phyloP scores from a whole-genome alignment of 192 early-diverging fungal species.

The Diversispora epigaea region DNA sequence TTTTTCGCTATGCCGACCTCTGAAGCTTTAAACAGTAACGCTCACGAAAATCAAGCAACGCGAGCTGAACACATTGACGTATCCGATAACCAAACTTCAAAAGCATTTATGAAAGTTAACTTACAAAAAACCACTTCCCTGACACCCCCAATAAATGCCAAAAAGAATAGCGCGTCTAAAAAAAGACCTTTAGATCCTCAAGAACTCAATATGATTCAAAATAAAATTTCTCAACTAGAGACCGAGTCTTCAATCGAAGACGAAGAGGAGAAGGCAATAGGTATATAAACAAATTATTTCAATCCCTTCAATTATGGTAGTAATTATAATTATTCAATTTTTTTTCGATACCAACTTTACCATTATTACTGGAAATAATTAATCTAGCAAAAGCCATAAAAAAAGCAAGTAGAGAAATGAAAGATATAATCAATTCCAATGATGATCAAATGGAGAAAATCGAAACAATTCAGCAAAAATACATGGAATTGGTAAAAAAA shows the following conservation, averaged over 20 bases:
- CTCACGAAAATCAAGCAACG: neutral
- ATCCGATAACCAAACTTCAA: neutral
- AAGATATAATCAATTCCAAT: slow-evolving; percentile 48
- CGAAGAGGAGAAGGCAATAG: slow-evolving; percentile 59
- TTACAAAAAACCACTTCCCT: neutral
- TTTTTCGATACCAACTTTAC: neutral
- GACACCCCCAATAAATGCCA: neutral
- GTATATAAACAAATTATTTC: slow-evolving; percentile 32
- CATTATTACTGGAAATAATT: too few relatives aligned
- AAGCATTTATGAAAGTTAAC: neutral
- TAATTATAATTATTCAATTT: neutral
- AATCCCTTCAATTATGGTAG: neutral
- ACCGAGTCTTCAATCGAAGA: slow-evolving; percentile 49
- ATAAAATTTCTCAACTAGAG: slow-evolving; percentile 58
- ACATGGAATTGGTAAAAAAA: slow-evolving; percentile 58
- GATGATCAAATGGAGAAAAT: slow-evolving; percentile 47
- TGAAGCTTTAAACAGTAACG: slow-evolving; percentile 1
- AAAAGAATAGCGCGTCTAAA: slow-evolving; percentile 28
- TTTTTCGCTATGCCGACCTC: slow-evolving; percentile 11
- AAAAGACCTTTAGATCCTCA: slow-evolving; percentile 46
- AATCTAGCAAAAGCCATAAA: slow-evolving; percentile 56
- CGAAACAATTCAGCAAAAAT: slow-evolving; percentile 52
- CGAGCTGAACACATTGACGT: slow-evolving; percentile 5
- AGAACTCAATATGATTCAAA: slow-evolving; percentile 57
- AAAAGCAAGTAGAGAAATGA: slow-evolving; percentile 58